Evolutionary conservation across 129 eudicot genomes (phyloP).

Genomic region (Solidago caesia): DNA sequence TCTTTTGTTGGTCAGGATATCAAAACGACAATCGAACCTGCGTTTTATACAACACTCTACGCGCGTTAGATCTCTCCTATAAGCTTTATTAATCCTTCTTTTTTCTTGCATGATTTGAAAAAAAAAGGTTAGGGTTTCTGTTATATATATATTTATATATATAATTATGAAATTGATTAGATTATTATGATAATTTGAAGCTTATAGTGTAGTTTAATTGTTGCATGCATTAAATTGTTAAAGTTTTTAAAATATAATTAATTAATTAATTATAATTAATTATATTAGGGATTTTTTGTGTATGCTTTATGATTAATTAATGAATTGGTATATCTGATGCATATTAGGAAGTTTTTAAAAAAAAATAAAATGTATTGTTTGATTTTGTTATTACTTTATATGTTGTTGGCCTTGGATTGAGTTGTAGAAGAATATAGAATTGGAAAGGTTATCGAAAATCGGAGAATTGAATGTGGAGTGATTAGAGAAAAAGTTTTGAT

Average conservation of each 20-base stretch:
- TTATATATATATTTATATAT: neutral
- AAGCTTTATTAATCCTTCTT: neutral
- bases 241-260: neutral
- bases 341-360: neutral
- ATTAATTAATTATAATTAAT: neutral
- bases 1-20: slow-evolving; percentile 12
- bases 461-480: neutral
- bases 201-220: slow-evolving; percentile 4
- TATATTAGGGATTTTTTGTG: slow-evolving; percentile 9
- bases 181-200: neutral
- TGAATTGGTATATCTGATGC: neutral
- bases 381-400: slow-evolving; percentile 12
- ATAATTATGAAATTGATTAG: too few relatives aligned
- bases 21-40: slow-evolving; percentile 9
- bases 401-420: slow-evolving; percentile 16
- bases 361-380: neutral
- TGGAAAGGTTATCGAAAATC: neutral
- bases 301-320: neutral
- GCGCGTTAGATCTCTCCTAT: slow-evolving; percentile 5
- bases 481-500: neutral
- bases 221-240: slow-evolving; percentile 24
- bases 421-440: neutral
- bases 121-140: slow-evolving; percentile 12
- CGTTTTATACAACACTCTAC: slow-evolving; percentile 12
- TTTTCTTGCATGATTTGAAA: neutral